A percentile compares a stretch with the other conserved stretches of the same genome.
phyloP scores from a whole-genome alignment of 257 asterid species.

The Verbena officinalis region DNA sequence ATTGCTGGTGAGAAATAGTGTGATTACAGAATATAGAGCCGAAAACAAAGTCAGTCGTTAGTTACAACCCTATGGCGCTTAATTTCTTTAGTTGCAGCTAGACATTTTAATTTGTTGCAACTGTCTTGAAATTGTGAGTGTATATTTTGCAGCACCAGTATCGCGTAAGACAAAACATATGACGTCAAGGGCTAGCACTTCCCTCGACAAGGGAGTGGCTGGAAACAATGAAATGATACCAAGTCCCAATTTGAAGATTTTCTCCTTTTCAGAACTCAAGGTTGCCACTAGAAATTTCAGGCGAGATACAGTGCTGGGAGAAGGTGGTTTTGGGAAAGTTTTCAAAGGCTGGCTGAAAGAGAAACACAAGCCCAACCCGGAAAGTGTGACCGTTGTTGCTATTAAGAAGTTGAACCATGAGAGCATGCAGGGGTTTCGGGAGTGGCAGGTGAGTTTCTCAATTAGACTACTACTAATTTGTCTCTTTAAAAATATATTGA shows the following conservation, averaged over 20 bases:
- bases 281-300: slow-evolving; percentile 43
- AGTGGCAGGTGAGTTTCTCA: slow-evolving; percentile 68
- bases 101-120: neutral
- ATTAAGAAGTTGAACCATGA: slow-evolving; percentile 38
- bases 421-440: slow-evolving; percentile 42
- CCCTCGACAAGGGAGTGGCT: slow-evolving; percentile 10
- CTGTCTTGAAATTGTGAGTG: slow-evolving; percentile 24
- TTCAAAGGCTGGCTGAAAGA: slow-evolving; percentile 41
- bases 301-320: slow-evolving; percentile 36
- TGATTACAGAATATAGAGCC: too few relatives aligned
- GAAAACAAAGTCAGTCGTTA: neutral
- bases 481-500: too few relatives aligned
- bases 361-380: too few relatives aligned
- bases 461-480: too few relatives aligned
- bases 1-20: too few relatives aligned
- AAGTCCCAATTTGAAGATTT: slow-evolving; percentile 38
- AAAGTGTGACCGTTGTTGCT: slow-evolving; percentile 34
- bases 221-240: slow-evolving; percentile 20
- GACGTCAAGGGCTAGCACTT: slow-evolving; percentile 15
- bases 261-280: slow-evolving; percentile 41
- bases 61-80: neutral
- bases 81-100: too few relatives aligned
- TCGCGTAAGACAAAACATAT: slow-evolving; percentile 34
- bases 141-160: slow-evolving; percentile 50
- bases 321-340: slow-evolving; percentile 55